phyloP scores from a whole-genome alignment of 176 grass and related monocot genomes.

The Puya raimondii region DNA sequence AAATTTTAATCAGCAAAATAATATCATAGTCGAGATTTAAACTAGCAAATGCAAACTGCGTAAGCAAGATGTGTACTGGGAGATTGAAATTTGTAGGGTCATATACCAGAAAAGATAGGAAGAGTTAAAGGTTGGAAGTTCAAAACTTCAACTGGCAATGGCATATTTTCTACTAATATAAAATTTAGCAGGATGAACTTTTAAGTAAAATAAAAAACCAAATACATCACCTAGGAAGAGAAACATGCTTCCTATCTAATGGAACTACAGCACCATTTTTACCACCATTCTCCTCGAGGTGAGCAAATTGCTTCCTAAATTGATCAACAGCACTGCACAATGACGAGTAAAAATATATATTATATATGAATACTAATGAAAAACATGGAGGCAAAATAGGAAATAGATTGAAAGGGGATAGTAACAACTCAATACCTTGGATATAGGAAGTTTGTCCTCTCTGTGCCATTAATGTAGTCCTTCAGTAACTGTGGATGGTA shows the following conservation, averaged over 20 bases:
- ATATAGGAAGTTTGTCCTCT: conserved; percentile 93
- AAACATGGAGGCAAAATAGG: background rate
- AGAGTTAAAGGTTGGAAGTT: too few species aligned
- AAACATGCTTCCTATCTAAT: conserved; percentile 79
- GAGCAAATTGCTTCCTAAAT: conserved; percentile 86
- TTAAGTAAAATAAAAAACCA: conserved; percentile 6
- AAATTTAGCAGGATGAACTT: background rate
- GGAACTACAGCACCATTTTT: conserved; percentile 53
- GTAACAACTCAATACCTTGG: conserved; percentile 42
- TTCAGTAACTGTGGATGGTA: conserved; percentile 96
- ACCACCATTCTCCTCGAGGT: conserved; percentile 85
- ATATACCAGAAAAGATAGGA: too few species aligned
- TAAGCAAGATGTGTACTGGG: too few species aligned
- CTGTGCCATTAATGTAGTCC: conserved; percentile 83
- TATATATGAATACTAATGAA: background rate
- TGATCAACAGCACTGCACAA: conserved; percentile 86
- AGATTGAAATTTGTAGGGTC: too few species aligned
- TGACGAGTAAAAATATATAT: conserved; percentile 2
- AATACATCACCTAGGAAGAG: conserved; percentile 75
- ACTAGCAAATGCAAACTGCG: too few species aligned
- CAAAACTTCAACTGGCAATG: too few species aligned
- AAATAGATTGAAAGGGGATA: background rate
- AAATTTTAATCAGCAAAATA: too few species aligned
- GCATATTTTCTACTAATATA: too few species aligned
- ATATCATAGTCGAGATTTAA: too few species aligned